phyloP scores from a whole-genome alignment of 2,329 filamentous ascomycete species.

The Alternaria arborescens region DNA sequence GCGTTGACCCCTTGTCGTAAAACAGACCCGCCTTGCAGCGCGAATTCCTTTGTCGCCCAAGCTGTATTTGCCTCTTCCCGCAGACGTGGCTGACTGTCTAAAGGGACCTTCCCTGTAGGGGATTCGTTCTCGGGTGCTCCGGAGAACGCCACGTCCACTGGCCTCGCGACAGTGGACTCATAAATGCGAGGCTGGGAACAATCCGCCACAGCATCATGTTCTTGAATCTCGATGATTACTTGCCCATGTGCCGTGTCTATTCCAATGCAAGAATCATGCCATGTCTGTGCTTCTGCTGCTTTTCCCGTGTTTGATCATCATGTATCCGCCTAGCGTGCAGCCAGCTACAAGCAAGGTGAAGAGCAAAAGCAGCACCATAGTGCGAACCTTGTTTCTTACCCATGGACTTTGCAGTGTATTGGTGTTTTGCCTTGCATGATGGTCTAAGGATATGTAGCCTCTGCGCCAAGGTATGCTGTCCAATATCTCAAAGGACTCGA shows the following conservation, averaged over 20 bases:
- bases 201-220: background rate
- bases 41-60: conserved; percentile 10
- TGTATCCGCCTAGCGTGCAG: conserved; percentile 29
- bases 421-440: conserved; percentile 1
- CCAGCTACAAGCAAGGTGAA: conserved; percentile 32
- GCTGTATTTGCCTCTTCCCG: conserved; percentile 7
- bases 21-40: conserved; percentile 3
- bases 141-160: conserved; percentile 18
- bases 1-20: conserved; percentile 19
- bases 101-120: conserved; percentile 26
- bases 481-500: conserved; percentile 47
- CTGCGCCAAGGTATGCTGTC: conserved; percentile 45
- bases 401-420: conserved; percentile 22
- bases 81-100: conserved; percentile 8
- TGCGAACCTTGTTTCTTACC: conserved; percentile 29
- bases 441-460: conserved; percentile 33
- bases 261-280: conserved; percentile 1
- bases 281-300: conserved; percentile 8
- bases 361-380: conserved; percentile 31
- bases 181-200: background rate
- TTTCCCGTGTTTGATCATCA: conserved; percentile 28
- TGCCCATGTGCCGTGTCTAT: background rate
- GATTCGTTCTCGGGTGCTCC: conserved; percentile 15
- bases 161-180: background rate
- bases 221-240: background rate